These are phyloP conservation scores for Vaccinium vitisidaea DNA, from an alignment of 148 eudicot genomes.

Conservation along the genomic window DNA sequence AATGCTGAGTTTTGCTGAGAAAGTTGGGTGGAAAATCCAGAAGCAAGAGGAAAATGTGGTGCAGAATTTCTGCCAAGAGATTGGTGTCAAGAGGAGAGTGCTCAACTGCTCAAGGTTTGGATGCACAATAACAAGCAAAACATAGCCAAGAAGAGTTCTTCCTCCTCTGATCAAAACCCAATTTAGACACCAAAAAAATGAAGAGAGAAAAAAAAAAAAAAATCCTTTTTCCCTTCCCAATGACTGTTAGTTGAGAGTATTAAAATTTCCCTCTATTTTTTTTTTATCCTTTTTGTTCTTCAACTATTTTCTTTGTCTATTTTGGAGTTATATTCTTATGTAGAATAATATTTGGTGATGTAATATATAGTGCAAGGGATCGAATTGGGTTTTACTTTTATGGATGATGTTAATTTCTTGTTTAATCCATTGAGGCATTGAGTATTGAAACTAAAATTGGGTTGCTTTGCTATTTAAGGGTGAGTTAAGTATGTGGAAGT, in stretches of 20 bases:
- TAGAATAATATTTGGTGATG: constrained; percentile 17
- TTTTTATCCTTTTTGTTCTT: neutral
- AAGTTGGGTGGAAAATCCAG: constrained; percentile 71
- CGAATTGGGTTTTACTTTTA: constrained; percentile 1
- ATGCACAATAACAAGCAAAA: constrained; percentile 73
- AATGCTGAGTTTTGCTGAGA: constrained; percentile 65
- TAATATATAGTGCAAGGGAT: constrained; percentile 8
- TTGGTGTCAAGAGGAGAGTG: constrained; percentile 66
- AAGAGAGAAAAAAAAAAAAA: neutral
- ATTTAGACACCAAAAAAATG: neutral
- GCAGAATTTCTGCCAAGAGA: constrained; percentile 62
- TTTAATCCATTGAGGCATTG: neutral
- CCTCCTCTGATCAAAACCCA: constrained; percentile 15
- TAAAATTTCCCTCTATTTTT: neutral
- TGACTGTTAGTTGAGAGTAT: neutral
- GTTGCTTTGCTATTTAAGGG: neutral
- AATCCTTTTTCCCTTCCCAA: neutral
- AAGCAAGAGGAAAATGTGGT: constrained; percentile 66
- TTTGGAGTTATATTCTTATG: constrained; percentile 13
- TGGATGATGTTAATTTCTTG: neutral
- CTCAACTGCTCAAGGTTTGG: constrained; percentile 77
- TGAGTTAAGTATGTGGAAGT: too few relatives aligned
- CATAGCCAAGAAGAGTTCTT: constrained; percentile 49
- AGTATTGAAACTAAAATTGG: neutral
- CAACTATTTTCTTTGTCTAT: constrained; percentile 13